phyloP scores from a whole-genome alignment of 768 basidiomycete species.

The Lactifluus volemus region DNA sequence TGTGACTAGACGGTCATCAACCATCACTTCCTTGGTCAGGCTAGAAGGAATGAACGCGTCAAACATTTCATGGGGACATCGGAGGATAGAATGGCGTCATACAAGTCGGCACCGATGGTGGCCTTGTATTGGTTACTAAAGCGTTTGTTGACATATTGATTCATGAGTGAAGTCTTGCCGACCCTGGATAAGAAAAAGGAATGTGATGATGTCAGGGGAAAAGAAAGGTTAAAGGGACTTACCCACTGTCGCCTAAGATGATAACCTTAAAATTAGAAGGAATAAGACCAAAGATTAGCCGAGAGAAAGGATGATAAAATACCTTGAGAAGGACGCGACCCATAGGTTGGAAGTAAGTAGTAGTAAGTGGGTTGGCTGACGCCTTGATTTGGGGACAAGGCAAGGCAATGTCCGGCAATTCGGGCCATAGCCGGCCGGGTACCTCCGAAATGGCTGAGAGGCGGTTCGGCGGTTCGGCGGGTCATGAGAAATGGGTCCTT shows the following conservation, averaged over 20 bases:
- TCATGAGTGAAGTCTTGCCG: conserved; percentile 99
- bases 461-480: too few species aligned
- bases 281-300: background rate
- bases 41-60: conserved; percentile 30
- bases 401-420: background rate
- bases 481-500: background rate
- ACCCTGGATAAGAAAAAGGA: conserved; percentile 44
- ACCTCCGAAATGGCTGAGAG: too few species aligned
- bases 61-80: background rate
- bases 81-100: conserved; percentile 31
- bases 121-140: conserved; percentile 99
- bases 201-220: conserved; percentile 7
- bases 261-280: conserved; percentile 59
- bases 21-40: conserved; percentile 97
- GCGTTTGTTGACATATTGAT: conserved; percentile 99
- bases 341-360: conserved; percentile 34
- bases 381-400: background rate
- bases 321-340: conserved; percentile 87
- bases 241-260: conserved; percentile 98
- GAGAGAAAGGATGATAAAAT: background rate
- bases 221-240: conserved; percentile 27
- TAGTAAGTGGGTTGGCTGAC: background rate
- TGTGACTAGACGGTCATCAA: conserved; percentile 94
- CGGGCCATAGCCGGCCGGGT: background rate
- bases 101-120: conserved; percentile 97